Evolutionary conservation across 306 rosid species (phyloP).

Genomic region (Adenanthera pavonina): DNA sequence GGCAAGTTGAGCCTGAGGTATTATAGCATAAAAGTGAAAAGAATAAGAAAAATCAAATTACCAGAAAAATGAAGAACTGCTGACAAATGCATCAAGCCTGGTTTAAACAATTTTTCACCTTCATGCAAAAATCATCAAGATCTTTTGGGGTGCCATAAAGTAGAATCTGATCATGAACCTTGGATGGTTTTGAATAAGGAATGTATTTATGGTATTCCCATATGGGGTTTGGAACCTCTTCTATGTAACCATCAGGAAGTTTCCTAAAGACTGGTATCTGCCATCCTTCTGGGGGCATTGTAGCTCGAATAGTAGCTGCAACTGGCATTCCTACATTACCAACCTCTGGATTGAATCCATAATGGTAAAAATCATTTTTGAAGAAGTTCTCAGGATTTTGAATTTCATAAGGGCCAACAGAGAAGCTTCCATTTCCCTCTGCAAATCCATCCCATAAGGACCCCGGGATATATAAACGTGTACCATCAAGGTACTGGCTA

Average conservation of each 20-base stretch:
- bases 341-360: conserved; percentile 96
- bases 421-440: conserved; percentile 79
- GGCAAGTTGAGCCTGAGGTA: conserved; percentile 85
- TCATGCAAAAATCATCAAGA: conserved; percentile 90
- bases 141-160: conserved; percentile 79
- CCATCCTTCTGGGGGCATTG: conserved; percentile 94
- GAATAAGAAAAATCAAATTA: conserved; percentile 15
- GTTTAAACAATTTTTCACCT: conserved; percentile 53
- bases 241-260: conserved; percentile 62
- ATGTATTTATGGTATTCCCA: conserved; percentile 96
- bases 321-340: conserved; percentile 93
- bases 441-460: conserved; percentile 98
- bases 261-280: conserved; percentile 78
- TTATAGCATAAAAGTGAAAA: conserved; percentile 23
- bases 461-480: conserved; percentile 82
- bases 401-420: conserved; percentile 95
- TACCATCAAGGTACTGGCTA: conserved; percentile 90
- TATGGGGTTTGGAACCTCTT: conserved; percentile 92
- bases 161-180: conserved; percentile 87
- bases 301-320: conserved; percentile 91
- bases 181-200: conserved; percentile 83
- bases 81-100: conserved; percentile 5
- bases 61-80: not conserved
- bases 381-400: conserved; percentile 90
- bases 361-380: conserved; percentile 58